Base-by-base conservation (phyloP, 116 monocot genomes). In the Thalassia testudinum region DNA sequence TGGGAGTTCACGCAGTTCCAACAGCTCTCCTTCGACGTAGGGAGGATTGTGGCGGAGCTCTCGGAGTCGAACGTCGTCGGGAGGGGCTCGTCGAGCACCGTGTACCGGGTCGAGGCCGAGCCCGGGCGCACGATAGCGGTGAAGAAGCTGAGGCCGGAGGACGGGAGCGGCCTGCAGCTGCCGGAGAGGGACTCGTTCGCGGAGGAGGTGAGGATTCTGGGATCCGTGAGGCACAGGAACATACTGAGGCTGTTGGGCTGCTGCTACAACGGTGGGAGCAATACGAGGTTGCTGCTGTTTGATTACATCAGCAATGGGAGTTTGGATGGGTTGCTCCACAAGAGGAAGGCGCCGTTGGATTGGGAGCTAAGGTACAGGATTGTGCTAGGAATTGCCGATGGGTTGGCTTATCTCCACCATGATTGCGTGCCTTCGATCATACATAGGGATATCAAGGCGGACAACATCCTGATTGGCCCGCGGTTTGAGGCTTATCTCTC, bases 401-500 rank as follows among this genome's bases (percentile, higher is more conserved):
- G 93, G 18, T 71, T 93, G 11, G 78, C 87, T 60, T 93, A 93
- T 49, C 74, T 93, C 29, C 87, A 87, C 74, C 78, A 84, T 54
- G 87, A 93, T 52, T 84, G 81, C 29, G 76, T 78, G 26, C 93
- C 87, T 3, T 62, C 61, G 59, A 87, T 93, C 29, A 34, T 87
- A n/a, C 93, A 93, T 64, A 60, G 87, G 11, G 93, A 93, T 52
- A 80, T 93, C 48, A 93, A 95, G 62, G 66, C 87, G 6, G 83
- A 83, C 54, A 95, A 87, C 52, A 53, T 87, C 8, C 71, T 95
- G 24, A 78, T 95, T 23, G 93, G 87, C 45, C 78, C 73, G 5
- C 58, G 71, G 57, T 76, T 81, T 80, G 93, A 95, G 71, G 81
- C 88, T 0, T 87, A 83, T 38, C 62, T 95, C 2, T 81, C 87